These are phyloP conservation scores for Trametopsis cervina DNA, from an alignment of 768 basidiomycete species.

Conservation along the genomic window DNA sequence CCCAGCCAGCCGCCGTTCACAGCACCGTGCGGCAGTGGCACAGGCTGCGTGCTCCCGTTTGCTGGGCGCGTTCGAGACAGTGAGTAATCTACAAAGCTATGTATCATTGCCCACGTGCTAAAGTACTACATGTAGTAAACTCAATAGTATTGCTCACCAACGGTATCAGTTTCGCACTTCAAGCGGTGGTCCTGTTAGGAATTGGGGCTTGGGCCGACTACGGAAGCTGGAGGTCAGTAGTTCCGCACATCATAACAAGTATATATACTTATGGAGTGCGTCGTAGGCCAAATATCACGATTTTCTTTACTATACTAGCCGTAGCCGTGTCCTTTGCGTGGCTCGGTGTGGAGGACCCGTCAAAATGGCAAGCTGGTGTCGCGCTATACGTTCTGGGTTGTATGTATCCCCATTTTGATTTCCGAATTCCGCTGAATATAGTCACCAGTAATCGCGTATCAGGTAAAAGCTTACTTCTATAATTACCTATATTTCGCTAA, in stretches of 20 bases:
- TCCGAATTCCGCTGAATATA: conserved; percentile 8
- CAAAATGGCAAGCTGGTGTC: conserved; percentile 55
- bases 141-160: conserved; percentile 76
- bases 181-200: conserved; percentile 55
- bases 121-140: conserved; percentile 40
- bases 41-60: conserved; percentile 60
- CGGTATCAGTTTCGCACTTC: conserved; percentile 72
- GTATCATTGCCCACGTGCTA: no score
- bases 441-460: conserved; percentile 60
- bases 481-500: neutral
- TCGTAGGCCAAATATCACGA: conserved; percentile 65
- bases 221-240: conserved; percentile 60
- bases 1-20: conserved; percentile 50
- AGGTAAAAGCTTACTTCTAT: conserved; percentile 29
- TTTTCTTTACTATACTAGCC: conserved; percentile 61
- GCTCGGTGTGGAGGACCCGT: conserved; percentile 64
- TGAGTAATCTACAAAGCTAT: conserved; percentile 32
- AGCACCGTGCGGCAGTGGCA: conserved; percentile 38
- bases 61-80: conserved; percentile 55
- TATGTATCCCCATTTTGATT: no score
- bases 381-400: conserved; percentile 58
- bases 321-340: conserved; percentile 70
- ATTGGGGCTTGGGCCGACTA: conserved; percentile 82
- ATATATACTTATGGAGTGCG: neutral
- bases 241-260: no score